Evolutionary conservation across 768 basidiomycete species (phyloP).

Genomic region (Boletus pseudo-olivaceus): DNA sequence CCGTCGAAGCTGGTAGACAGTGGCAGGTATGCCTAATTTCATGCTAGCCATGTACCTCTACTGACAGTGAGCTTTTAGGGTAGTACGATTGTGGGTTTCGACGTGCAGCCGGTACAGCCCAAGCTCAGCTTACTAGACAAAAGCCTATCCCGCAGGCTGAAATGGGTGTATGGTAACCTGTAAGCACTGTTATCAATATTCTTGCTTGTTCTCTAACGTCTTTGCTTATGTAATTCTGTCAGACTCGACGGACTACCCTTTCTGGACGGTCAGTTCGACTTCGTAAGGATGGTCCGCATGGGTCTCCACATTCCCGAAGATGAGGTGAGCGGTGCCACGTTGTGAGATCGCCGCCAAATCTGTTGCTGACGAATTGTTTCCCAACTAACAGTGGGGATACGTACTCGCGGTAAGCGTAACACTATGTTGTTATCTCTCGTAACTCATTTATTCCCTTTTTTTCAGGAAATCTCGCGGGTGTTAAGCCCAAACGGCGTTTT

Average conservation of each 20-base stretch:
- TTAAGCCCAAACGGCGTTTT: slow-evolving; percentile 58
- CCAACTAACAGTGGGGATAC: slow-evolving; percentile 51
- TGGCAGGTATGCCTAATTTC: slow-evolving; percentile 51
- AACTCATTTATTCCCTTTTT: slow-evolving; percentile 11
- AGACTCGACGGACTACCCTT: slow-evolving; percentile 70
- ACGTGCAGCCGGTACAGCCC: slow-evolving; percentile 55
- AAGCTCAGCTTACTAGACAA: slow-evolving; percentile 34
- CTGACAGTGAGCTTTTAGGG: slow-evolving; percentile 34
- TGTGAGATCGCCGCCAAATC: neutral
- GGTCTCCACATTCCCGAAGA: slow-evolving; percentile 72
- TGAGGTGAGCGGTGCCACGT: slow-evolving; percentile 41
- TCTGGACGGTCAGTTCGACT: slow-evolving; percentile 53
- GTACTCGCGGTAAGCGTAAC: slow-evolving; percentile 52
- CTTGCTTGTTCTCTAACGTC: neutral
- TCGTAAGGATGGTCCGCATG: slow-evolving; percentile 59
- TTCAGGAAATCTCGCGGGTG: slow-evolving; percentile 64
- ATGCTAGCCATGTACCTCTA: neutral
- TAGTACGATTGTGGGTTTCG: slow-evolving; percentile 57
- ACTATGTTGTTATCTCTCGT: slow-evolving; percentile 11
- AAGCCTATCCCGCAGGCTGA: slow-evolving; percentile 46
- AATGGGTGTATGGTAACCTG: slow-evolving; percentile 71
- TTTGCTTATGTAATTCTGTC: slow-evolving; percentile 6
- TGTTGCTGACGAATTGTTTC: slow-evolving; percentile 17
- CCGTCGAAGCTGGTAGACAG: slow-evolving; percentile 59
- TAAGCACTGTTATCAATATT: slow-evolving; percentile 44